A percentile compares a stretch with the other conserved stretches of the same genome.
phyloP scores from a whole-genome alignment of 2,329 filamentous ascomycete species.

The Cercospora beticola region DNA sequence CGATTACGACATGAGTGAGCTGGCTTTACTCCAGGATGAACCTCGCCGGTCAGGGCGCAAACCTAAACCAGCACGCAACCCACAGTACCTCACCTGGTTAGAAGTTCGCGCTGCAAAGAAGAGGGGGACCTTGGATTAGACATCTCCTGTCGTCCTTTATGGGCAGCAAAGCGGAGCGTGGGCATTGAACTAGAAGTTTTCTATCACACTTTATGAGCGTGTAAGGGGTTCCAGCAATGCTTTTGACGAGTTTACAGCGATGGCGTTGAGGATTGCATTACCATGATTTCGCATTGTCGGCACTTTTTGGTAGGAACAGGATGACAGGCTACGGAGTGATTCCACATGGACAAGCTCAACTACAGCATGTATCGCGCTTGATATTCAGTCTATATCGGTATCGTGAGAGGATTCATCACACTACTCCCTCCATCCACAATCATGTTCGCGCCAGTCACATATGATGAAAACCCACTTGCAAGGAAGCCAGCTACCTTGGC shows the following conservation, averaged over 20 bases:
- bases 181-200: background rate
- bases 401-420: constrained; percentile 38
- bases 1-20: background rate
- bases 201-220: background rate
- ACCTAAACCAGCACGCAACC: constrained; percentile 79
- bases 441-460: constrained; percentile 62
- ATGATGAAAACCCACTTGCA: constrained; percentile 62
- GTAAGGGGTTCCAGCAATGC: background rate
- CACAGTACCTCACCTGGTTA: background rate
- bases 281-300: background rate
- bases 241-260: background rate
- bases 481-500: constrained; percentile 62
- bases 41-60: constrained; percentile 90
- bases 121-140: background rate
- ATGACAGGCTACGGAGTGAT: background rate
- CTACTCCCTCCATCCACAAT: constrained; percentile 61
- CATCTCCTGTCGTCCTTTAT: background rate
- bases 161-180: background rate
- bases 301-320: background rate
- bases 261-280: background rate
- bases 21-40: constrained; percentile 58
- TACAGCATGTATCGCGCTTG: background rate
- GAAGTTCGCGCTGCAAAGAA: background rate
- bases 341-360: background rate
- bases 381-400: constrained; percentile 27